phyloP scores from a whole-genome alignment of 2,329 filamentous ascomycete genomes.

The Colletotrichum lindemuthianum region DNA sequence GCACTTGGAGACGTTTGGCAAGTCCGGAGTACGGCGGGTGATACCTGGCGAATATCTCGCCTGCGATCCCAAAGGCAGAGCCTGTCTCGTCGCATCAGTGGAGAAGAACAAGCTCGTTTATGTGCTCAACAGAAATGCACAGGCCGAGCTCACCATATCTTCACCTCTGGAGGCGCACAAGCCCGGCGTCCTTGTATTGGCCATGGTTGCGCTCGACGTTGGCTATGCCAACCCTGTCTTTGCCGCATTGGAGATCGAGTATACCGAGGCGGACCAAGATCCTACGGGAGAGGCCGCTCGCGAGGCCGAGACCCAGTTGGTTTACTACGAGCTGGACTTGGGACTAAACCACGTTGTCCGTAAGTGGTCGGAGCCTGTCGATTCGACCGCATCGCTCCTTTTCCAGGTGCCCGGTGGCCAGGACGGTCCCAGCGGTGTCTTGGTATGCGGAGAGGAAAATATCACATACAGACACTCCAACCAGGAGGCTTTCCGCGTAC shows the following conservation, averaged over 20 bases:
- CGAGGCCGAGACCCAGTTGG: conserved; percentile 87
- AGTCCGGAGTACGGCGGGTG: conserved; percentile 92
- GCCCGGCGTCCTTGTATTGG: conserved; percentile 88
- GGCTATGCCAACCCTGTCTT: conserved; percentile 98
- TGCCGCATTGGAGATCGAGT: conserved; percentile 93
- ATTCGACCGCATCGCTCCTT: conserved; percentile 86
- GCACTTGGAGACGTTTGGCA: conserved; percentile 97
- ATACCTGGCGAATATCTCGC: conserved; percentile 96
- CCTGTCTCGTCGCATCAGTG: conserved; percentile 90
- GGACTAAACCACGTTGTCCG: conserved; percentile 97
- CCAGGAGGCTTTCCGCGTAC: conserved; percentile 86
- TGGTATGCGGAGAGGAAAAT: conserved; percentile 94
- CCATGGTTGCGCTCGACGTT: conserved; percentile 88
- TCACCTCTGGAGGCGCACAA: conserved; percentile 97
- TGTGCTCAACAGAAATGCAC: conserved; percentile 93
- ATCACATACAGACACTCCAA: conserved; percentile 98
- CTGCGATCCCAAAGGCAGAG: conserved; percentile 93
- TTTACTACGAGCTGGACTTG: conserved; percentile 97
- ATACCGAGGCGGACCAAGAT: conserved; percentile 90
- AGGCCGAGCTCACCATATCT: conserved; percentile 95
- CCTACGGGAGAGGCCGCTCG: conserved; percentile 83
- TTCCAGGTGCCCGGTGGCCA: conserved; percentile 96
- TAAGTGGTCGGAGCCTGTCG: conserved; percentile 95
- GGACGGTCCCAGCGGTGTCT: conserved; percentile 92
- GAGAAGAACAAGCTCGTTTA: conserved; percentile 99